Evolutionary conservation across 2,329 filamentous ascomycete species (phyloP), one percentile per base, ranked within the genome.

Genomic region (Bipolaris oryzae): DNA sequence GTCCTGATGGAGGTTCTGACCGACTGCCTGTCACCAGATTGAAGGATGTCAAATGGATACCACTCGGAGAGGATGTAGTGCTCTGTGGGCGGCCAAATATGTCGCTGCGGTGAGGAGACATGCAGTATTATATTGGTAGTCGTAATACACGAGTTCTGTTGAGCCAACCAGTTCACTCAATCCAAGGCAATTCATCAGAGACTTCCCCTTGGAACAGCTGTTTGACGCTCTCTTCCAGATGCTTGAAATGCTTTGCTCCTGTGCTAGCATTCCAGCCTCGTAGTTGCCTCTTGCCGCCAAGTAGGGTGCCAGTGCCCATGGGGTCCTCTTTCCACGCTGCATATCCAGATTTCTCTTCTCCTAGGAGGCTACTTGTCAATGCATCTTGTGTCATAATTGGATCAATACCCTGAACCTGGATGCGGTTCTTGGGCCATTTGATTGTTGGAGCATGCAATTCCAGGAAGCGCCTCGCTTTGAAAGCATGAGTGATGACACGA

Each of bases 61-160:
- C 90, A 33, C 82, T 96, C 58, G 92, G 91, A 2, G 87, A 91
- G 56, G 92, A 96, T 75, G 87, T 92, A 23, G 89, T 96, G 1
- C 81, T 96, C 60, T 95, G 90, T 72, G 92, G 91, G 21, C 84
- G 80, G 55, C 78, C 89, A 21, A 59, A 58, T 1, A 48, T 3
- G 4, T 15, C 23, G 16, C 38, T 57, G 11, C 43, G 50, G 13
- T 48, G 20, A 13, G 9, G 13, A 44, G 23, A 39, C 6, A 33
- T 31, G 31, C 21, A 33, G 9, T 15, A 23, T 31, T 47, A 18
- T 31, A 16, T 13, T 18, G 3, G 23, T n/a, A 16, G 41, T 44
- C 13, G 20, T 35, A 31, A 7, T 25, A 15, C 4, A 33, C 33
- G 44, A 35, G 11, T n/a, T 15, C 11, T 28, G 15, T 23, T 2